phyloP scores from a whole-genome alignment of 768 basidiomycete genomes.

The Xerocomellus amylosporus region DNA sequence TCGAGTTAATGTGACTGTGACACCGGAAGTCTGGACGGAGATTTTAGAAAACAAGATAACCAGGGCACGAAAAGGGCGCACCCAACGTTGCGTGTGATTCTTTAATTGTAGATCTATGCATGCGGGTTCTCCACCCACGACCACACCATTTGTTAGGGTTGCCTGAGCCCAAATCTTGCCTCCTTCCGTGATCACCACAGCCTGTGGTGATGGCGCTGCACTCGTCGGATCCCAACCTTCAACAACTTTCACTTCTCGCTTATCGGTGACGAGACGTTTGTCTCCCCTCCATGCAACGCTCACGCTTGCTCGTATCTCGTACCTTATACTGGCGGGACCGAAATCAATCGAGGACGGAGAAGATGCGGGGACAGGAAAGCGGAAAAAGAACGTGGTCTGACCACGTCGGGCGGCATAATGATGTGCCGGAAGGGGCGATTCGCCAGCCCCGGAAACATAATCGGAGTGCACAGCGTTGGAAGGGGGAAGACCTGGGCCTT shows the following conservation, averaged over 20 bases:
- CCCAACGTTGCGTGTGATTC: conserved; percentile 82
- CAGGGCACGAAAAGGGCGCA: conserved; percentile 25
- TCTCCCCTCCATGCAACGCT: conserved; percentile 77
- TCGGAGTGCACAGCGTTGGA: conserved; percentile 78
- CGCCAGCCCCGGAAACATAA: conserved; percentile 45
- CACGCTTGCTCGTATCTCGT: conserved; percentile 71
- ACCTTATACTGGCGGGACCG: conserved; percentile 63
- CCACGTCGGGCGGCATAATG: conserved; percentile 77
- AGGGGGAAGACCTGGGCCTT: conserved; percentile 77
- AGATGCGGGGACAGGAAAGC: conserved; percentile 63
- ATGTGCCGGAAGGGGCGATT: conserved; percentile 57
- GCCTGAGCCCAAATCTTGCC: conserved; percentile 81
- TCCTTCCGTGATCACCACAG: conserved; percentile 66
- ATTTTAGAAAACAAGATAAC: conserved; percentile 4
- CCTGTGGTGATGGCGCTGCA: conserved; percentile 47
- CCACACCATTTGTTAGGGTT: conserved; percentile 55
- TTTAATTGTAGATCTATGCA: conserved; percentile 77
- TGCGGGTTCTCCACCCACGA: conserved; percentile 66
- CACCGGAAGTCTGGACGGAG: conserved; percentile 56
- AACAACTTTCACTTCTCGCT: conserved; percentile 60
- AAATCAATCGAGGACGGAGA: conserved; percentile 73
- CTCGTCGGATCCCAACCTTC: conserved; percentile 44
- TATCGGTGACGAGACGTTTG: conserved; percentile 62
- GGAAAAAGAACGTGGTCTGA: conserved; percentile 75
- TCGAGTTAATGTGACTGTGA: conserved; percentile 60